phyloP scores from a whole-genome alignment of 371 early-diverging fungal species.

The Zancudomyces culisetae region DNA sequence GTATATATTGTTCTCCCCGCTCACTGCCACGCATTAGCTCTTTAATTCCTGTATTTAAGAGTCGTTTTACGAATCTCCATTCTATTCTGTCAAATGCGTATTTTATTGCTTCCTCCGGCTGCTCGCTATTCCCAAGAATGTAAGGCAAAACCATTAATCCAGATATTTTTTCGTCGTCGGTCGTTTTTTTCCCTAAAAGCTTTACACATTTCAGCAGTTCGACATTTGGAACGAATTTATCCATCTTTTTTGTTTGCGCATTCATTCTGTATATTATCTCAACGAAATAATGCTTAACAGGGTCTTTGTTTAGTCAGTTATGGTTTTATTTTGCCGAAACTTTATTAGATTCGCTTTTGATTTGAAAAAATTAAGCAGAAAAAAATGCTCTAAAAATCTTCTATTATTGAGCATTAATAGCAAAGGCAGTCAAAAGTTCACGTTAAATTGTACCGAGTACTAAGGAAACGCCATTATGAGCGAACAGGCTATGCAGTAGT shows the following conservation, averaged over 20 bases:
- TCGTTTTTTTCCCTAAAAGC: neutral
- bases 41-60: neutral
- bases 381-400: neutral
- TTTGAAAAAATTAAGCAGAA: neutral
- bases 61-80: slow-evolving; percentile 2
- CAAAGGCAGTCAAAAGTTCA: no score
- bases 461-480: no score
- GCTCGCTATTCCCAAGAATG: neutral
- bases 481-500: no score
- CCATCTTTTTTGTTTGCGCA: neutral
- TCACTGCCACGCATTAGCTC: neutral
- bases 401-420: neutral
- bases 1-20: neutral
- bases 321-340: neutral
- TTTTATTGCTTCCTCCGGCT: neutral
- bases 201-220: slow-evolving; percentile 1
- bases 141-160: neutral
- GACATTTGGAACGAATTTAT: neutral
- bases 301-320: neutral
- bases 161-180: slow-evolving; percentile 2
- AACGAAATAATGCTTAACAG: neutral
- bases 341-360: neutral
- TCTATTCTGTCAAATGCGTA: slow-evolving; percentile 1
- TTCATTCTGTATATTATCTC: neutral
- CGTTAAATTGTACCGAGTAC: no score